Percentiles rank a stretch among this genome's conserved stretches.
Evolutionary conservation across 192 early-diverging fungal genomes (phyloP).

Genomic region (Backusella australiensis): DNA sequence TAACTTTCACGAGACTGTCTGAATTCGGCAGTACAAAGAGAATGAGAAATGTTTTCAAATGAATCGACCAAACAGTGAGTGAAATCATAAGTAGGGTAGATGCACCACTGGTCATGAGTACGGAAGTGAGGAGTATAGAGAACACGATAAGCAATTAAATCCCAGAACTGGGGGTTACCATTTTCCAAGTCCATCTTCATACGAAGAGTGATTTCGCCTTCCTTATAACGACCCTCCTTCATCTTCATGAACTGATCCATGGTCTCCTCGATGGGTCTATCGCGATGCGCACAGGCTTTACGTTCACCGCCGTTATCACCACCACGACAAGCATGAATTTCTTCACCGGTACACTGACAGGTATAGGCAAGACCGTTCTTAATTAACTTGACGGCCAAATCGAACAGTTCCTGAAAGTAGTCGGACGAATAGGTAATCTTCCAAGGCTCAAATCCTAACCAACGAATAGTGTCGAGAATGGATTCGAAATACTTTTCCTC

Average conservation of each 20-base stretch:
- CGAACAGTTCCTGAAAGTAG: slow-evolving; percentile 95
- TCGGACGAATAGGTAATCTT: slow-evolving; percentile 96
- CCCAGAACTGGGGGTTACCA: slow-evolving; percentile 99
- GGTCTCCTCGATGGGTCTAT: slow-evolving; percentile 90
- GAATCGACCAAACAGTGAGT: slow-evolving; percentile 99
- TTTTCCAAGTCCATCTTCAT: slow-evolving; percentile 99
- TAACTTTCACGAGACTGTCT: slow-evolving; percentile 90
- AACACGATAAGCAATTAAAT: slow-evolving; percentile 96
- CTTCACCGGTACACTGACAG: slow-evolving; percentile 93
- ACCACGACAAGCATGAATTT: slow-evolving; percentile 91
- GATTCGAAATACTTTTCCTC: slow-evolving; percentile 95
- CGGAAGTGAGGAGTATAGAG: slow-evolving; percentile 89
- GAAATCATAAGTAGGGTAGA: slow-evolving; percentile 99
- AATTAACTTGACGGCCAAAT: slow-evolving; percentile 91
- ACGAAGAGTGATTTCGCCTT: slow-evolving; percentile 87
- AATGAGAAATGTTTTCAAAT: slow-evolving; percentile 99
- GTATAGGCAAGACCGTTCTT: slow-evolving; percentile 72
- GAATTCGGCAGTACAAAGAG: slow-evolving; percentile 98
- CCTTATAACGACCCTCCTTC: slow-evolving; percentile 96
- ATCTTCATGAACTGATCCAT: slow-evolving; percentile 94
- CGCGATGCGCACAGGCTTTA: slow-evolving; percentile 86
- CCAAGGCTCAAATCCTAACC: slow-evolving; percentile 94
- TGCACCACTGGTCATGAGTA: slow-evolving; percentile 92
- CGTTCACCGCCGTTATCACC: slow-evolving; percentile 87
- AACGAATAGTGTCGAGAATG: slow-evolving; percentile 89